Evolutionary conservation across 2,329 filamentous ascomycete species (phyloP), one percentile per base, ranked within the genome.

Genomic region (Amauroascus niger): DNA sequence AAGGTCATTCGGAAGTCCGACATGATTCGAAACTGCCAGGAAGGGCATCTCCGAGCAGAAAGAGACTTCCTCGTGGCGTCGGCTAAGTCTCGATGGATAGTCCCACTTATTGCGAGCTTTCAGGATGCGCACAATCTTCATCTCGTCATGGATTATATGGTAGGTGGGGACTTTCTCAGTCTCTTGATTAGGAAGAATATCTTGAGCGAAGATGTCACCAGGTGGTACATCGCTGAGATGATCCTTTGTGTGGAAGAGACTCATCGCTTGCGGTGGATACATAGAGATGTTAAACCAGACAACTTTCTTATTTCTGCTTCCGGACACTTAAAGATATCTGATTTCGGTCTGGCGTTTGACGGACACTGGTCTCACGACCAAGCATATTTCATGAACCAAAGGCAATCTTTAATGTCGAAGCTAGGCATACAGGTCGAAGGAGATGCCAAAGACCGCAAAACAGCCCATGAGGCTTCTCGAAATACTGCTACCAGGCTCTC

Each of bases 81-180:
- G 1, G 87, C 93, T 65, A 86, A 83, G n/a, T 94, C 88, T 4
- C 79, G 79, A 57, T 97, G 90, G 91, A 83, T 95, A 45, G 87
- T 97, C 1, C 87, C 90, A 0, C 74, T 98, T 33, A 79, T 95
- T 49, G 79, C 87, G 48, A 93, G 88, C 64, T 97, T 97, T 60
- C 88, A 97, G 67, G 93, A 97, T 66, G 74, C 79, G 33, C 78
- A 80, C 40, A 88, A 87, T 61, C 76, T 98, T 5, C 97, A 97
- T 63, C 80, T 98, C 5, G 86, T 96, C 50, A 96, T 97, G 89
- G 90, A 97, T 56, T 98, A 95, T 65, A 96, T 96, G 88, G 85
- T 94, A 1, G 93, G 91, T 0, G 91, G 93, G 0, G 91, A 98
- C 66, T 97, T 98, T 60, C 76, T 98, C 0, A 87, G 87, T 1